Evolutionary conservation across 2,329 filamentous ascomycete genomes (phyloP).

Genomic region (Tolypocladium endophyticum): DNA sequence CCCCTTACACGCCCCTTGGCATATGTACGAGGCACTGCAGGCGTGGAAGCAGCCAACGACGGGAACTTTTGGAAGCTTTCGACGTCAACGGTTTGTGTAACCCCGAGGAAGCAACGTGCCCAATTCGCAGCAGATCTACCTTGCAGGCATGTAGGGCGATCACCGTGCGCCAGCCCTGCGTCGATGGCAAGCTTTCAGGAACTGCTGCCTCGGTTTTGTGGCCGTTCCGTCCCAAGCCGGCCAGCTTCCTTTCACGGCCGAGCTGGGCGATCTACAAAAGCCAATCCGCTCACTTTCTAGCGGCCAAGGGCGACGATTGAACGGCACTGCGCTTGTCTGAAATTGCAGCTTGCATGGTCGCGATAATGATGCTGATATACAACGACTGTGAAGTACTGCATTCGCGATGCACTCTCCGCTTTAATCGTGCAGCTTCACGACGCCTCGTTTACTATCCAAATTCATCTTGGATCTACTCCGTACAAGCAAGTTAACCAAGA

Average conservation of each 20-base stretch:
- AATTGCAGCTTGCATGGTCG: neutral
- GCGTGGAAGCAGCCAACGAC: neutral
- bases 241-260: neutral
- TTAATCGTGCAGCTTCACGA: neutral
- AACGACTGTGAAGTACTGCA: too few relatives aligned
- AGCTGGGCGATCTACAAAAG: neutral
- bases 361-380: neutral
- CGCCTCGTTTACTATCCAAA: neutral
- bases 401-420: neutral
- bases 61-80: slow-evolving; percentile 3
- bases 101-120: neutral
- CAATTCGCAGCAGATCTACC: slow-evolving; percentile 2
- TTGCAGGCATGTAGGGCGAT: neutral
- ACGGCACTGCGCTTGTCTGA: neutral
- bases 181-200: neutral
- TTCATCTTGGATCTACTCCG: neutral
- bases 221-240: neutral
- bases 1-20: neutral
- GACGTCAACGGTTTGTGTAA: neutral
- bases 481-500: neutral
- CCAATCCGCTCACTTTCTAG: neutral
- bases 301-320: neutral
- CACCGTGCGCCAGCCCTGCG: neutral
- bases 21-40: neutral
- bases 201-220: neutral